These are phyloP conservation scores for Fusarium pseudoanthophilum DNA, from an alignment of 2,329 filamentous ascomycete species.

Conservation along the genomic window DNA sequence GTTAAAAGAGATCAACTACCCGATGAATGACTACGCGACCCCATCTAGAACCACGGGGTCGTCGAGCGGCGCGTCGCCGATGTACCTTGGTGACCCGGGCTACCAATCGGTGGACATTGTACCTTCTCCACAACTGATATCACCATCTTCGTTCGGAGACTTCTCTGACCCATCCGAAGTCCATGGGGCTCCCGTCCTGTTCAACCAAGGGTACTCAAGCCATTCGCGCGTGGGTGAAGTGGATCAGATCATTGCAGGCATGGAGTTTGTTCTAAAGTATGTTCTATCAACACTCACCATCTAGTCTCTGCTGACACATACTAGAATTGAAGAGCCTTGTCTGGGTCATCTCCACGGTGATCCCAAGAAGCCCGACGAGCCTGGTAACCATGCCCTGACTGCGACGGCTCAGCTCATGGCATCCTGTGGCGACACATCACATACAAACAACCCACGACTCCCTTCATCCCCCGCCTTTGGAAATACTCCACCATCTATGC, in stretches of 20 bases:
- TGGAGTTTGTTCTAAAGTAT: constrained; percentile 50
- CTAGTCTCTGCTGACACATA: neutral
- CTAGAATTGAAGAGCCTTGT: constrained; percentile 25
- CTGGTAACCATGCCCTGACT: constrained; percentile 13
- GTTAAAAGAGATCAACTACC: neutral
- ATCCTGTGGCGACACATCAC: neutral
- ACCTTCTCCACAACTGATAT: constrained; percentile 13
- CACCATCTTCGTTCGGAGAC: constrained; percentile 1
- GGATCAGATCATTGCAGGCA: constrained; percentile 36
- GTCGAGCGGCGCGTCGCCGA: constrained; percentile 1
- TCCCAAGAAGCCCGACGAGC: constrained; percentile 6
- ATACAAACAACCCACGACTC: neutral
- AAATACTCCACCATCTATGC: neutral
- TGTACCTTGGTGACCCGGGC: neutral
- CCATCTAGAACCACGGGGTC: constrained; percentile 1
- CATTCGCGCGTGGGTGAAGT: constrained; percentile 3
- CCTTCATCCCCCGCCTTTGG: neutral
- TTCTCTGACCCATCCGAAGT: neutral
- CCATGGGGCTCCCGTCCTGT: neutral
- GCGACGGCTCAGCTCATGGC: constrained; percentile 19
- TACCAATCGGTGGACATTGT: neutral
- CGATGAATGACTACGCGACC: neutral
- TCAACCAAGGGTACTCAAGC: neutral
- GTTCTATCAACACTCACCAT: neutral
- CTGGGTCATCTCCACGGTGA: constrained; percentile 23